A percentile compares a stretch with the other conserved stretches of the same genome.
These are phyloP conservation scores for Alternaria sp. DNA, from an alignment of 2,329 filamentous ascomycete genomes.

Conservation along the genomic window DNA sequence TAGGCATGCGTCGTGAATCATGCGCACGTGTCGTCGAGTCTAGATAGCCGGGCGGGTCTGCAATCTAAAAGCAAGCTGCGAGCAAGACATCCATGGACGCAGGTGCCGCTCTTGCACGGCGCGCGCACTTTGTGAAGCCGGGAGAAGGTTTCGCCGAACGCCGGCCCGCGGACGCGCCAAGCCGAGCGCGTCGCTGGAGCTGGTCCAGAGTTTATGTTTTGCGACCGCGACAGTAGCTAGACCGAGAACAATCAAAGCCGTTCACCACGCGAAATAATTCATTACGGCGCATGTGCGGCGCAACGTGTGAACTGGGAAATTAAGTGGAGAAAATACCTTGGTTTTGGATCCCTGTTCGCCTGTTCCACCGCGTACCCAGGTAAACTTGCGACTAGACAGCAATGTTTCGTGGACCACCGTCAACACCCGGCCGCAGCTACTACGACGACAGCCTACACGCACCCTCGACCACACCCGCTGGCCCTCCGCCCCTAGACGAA, in stretches of 20 bases:
- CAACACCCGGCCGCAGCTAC: conserved; percentile 42
- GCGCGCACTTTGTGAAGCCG: not conserved
- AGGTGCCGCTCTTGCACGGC: not conserved
- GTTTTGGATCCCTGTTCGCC: conserved; percentile 5
- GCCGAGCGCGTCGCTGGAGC: conserved; percentile 25
- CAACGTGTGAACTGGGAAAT: not conserved
- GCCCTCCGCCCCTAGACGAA: conserved; percentile 57
- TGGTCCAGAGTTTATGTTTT: conserved; percentile 21
- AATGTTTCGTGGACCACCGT: conserved; percentile 49
- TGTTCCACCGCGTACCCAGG: not conserved
- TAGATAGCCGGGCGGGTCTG: conserved; percentile 5
- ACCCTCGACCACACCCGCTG: conserved; percentile 65
- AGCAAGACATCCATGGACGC: not conserved
- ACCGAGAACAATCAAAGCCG: conserved; percentile 1
- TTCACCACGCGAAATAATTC: not conserved
- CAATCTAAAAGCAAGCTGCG: not conserved
- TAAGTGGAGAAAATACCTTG: conserved; percentile 6
- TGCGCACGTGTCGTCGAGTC: conserved; percentile 4
- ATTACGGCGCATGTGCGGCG: conserved; percentile 3
- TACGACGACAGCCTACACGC: conserved; percentile 38
- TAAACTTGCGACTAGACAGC: conserved; percentile 8
- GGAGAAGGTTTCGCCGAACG: conserved; percentile 2
- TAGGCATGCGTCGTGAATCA: conserved; percentile 8
- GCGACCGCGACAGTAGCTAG: conserved; percentile 18
- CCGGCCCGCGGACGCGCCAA: conserved; percentile 15